Base-by-base conservation (phyloP, 495 filamentous ascomycete species). In the Aspergillus steynii region DNA sequence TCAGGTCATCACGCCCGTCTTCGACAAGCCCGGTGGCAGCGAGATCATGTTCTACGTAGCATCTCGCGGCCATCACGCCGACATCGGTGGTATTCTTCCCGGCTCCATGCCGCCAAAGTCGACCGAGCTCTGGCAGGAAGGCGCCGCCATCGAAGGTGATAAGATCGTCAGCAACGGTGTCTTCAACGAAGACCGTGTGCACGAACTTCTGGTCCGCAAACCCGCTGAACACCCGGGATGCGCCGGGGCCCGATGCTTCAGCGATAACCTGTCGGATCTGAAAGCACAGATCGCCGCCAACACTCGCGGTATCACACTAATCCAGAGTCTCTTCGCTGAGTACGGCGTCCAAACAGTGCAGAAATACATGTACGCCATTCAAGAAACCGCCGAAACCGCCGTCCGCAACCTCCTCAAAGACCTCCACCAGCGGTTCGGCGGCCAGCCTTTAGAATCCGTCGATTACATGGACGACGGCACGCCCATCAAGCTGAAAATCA, bases 401-500 rank as follows among this genome's bases (percentile, higher is more conserved):
- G 95, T 99, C 1, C 85, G 92, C 56, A 88, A 85, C 57, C 83
- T 99, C 3, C 82, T 99, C n/a, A 96, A 90, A 66, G 77, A 85
- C 0, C 86, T 97, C 20, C 82, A 87, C 68, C 84, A 86, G 68
- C 81, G 89, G 15, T 96, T 96, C 69, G 80, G 88, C 67, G 90
- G 92, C 42, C 80, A 86, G 57, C 87, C 92, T 26, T 81, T 99
- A 2, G 91, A 94, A 29, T 90, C 95, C 0, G 80, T 88, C 4
- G 95, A 99, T 69, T 92, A 89, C 75, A 98, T 99, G 95, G 95
- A 99, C 71, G 95, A 99, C 71, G 95, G 95, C 45, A 91, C 87
- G 27, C 94, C 94, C 0, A 97, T 99, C 69, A 81, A 82, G 47
- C 83, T 99, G 25, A 90, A 88, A 53, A 83, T 99, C 53, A 90